A percentile compares a stretch with the other conserved stretches of the same genome.
Conservation (phyloP, 1,139 yeast genomes). For the Magnusiomyces suaveolens region DNA sequence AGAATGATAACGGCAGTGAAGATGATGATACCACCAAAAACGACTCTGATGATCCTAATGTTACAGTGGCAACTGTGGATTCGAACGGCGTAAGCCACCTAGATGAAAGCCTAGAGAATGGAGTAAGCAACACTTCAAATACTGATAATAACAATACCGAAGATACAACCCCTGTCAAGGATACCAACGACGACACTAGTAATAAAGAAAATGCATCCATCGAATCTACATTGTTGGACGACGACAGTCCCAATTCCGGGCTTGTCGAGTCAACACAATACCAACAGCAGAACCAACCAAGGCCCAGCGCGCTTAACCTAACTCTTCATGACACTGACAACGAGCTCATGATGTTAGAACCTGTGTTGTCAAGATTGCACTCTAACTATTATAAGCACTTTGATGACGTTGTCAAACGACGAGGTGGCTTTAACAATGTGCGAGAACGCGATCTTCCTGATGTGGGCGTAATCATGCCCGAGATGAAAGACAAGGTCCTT, state of each 20-base stretch:
- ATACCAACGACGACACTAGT: no score
- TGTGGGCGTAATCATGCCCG: constrained; percentile 49
- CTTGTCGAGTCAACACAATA: background rate
- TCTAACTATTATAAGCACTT: constrained; percentile 49
- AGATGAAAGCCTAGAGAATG: background rate
- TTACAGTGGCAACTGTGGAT: background rate
- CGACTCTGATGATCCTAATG: background rate
- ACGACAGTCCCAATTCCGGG: no score
- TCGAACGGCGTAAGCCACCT: background rate
- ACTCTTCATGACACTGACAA: constrained; percentile 70
- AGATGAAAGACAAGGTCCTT: constrained; percentile 58
- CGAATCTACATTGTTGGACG: no score
- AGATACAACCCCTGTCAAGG: background rate
- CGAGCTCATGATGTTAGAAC: constrained; percentile 58
- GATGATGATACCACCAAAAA: background rate
- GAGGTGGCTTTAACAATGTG: constrained; percentile 6
- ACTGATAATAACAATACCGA: background rate
- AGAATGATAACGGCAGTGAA: no score
- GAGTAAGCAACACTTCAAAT: background rate
- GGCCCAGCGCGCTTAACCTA: constrained; percentile 26
- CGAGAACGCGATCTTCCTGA: constrained; percentile 25
- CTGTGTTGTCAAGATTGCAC: constrained; percentile 57
- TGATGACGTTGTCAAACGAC: constrained; percentile 18
- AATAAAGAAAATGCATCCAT: background rate
- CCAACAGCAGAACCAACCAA: no score